Evolutionary conservation across 768 basidiomycete species (phyloP), one percentile per base, ranked within the genome.

Genomic region (Boletus speciosus): DNA sequence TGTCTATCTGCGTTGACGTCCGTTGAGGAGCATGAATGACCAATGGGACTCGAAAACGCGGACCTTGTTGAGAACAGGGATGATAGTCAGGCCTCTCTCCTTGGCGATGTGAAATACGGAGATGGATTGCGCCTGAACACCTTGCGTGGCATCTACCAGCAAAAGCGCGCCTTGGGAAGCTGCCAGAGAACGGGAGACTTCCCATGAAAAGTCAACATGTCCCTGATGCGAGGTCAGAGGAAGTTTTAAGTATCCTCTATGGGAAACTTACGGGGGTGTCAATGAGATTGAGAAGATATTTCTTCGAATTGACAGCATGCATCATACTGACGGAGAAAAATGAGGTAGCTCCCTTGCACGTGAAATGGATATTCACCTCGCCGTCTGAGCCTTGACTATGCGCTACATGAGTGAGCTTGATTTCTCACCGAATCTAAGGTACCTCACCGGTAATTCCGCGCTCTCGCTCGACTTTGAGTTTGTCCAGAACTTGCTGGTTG

Each of bases 181-280:
- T 4, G 93, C 86, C 38, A 98, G 73, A 27, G 91, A 93, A 45
- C 97, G 82, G 15, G 93, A 88, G 34, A 99, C 93, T 71, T 98
- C 96, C 85, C 93, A 97, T 54, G 92, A 82, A 72, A 99, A 99
- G 74, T 99, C 97, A 36, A 98, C 97, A 72, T 99, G 97, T 2
- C 97, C 95, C 83, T 90, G 58, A 8, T 15, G 31, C 2, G 3
- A 29, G n/a, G 16, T 70, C 29, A 59, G 51, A 23, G 6, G 14
- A 47, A 27, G 15, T 1, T 8, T n/a, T 14, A 15, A 12, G 34
- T 15, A 23, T 3, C 15, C 14, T 25, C 1, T 29, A 34, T 10
- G 9, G 21, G 19, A 40, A 38, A 66, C 78, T 50, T 62, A 89
- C 92, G 43, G 96, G 96, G 0, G 97, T 99, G 71, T 99, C 97